Evolutionary conservation across 345 rosid genomes (phyloP), one percentile per base, ranked within the genome.

Genomic region (Citrus sinensis): DNA sequence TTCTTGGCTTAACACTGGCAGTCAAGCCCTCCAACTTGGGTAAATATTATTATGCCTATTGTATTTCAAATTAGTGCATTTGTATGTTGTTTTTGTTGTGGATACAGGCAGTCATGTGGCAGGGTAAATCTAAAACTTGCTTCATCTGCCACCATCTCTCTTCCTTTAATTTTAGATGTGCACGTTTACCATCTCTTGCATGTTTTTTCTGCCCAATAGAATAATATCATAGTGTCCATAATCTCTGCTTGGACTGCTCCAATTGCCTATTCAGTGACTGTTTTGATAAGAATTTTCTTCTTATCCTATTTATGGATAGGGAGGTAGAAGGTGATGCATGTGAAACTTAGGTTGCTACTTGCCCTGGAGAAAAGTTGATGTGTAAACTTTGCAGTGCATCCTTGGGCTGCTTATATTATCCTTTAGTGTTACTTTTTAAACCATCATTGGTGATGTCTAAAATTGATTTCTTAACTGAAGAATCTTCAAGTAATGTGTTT

Each of bases 1-100:
- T 93, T 80, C 94, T 95, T 80, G 98, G 98, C 79, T 84, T 95
- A 85, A 92, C 98, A 1, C 86, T 95, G 54, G 98, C 97, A 25
- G 93, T 93, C 76, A 92, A 91, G 78, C 98, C 98, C 79, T 83
- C 95, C 71, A 89, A 88, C 82, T 75, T 90, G 55, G 93, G 98
- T 94, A 85, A 85, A 65, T 70, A 65, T 67, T 79, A 24, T 32
- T 66, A 4, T 67, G 17, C 49, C 71, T 70, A 22, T 67, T 40
- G 56, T 71, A 66, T 32, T 42, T 32, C 16, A 24, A 71, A 19
- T 76, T 75, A 9, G 13, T 29, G 19, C 10, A 67, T 27, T 51
- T 32, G 32, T 32, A 19, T 40, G 11, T 25, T 55, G 10, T 75
- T 71, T 71, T 62, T 20, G 56, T 34, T 32, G 29, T 46, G 58